Percentiles rank a stretch among this genome's conserved stretches.
phyloP scores from a whole-genome alignment of 2,329 filamentous ascomycete genomes.

The Hymenoscyphus infarciens region DNA sequence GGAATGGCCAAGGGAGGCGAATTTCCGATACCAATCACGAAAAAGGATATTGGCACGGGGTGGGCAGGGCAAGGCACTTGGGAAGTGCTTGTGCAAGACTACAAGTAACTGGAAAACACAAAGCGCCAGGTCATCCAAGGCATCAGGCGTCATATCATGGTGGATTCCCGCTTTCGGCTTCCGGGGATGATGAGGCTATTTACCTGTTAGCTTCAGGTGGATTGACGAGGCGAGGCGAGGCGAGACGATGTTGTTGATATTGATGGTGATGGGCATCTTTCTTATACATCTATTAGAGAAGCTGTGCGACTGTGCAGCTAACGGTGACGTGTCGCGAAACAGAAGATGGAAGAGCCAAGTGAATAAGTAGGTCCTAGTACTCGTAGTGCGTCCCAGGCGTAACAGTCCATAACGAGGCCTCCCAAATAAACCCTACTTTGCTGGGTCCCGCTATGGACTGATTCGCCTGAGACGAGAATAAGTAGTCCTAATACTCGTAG shows the following conservation, averaged over 20 bases:
- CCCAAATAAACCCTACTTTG: too few species aligned
- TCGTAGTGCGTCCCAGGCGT: too few species aligned
- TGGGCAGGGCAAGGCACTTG: neutral
- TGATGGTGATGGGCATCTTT: neutral
- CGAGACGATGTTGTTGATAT: too few species aligned
- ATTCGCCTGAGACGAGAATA: too few species aligned
- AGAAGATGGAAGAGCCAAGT: neutral
- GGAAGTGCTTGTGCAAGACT: neutral
- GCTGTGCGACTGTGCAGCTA: neutral
- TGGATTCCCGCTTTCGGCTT: neutral
- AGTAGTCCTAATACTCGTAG: too few species aligned
- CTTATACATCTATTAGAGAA: neutral
- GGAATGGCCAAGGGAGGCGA: neutral
- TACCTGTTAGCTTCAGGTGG: neutral
- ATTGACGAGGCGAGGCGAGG: neutral
- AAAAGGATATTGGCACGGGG: neutral
- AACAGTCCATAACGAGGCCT: too few species aligned
- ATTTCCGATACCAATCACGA: neutral
- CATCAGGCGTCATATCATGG: too few species aligned
- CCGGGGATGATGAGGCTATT: neutral
- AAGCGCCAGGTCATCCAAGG: neutral
- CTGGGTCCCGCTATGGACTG: too few species aligned
- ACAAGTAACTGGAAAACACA: neutral
- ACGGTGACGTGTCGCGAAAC: neutral
- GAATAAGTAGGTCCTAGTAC: neutral